A percentile compares a stretch with the other conserved stretches of the same genome.
Evolutionary conservation across 2,329 filamentous ascomycete genomes (phyloP).

Genomic region (Penicillium sp.): DNA sequence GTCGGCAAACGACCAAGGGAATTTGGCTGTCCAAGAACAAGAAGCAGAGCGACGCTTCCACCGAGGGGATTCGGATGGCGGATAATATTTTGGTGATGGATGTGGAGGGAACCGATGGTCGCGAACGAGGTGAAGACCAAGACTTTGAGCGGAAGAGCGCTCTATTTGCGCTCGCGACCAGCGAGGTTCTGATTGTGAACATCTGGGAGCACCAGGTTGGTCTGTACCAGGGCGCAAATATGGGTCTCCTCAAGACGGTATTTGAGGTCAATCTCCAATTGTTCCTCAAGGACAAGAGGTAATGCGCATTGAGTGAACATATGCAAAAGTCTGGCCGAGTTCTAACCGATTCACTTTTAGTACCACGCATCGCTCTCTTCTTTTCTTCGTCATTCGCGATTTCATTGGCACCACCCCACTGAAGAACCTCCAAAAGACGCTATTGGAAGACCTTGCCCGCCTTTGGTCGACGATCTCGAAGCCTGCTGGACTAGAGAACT

Average conservation of each 20-base stretch:
- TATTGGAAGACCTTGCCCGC: constrained; percentile 82
- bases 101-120: constrained; percentile 93
- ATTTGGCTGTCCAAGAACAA: constrained; percentile 99
- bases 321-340: background rate
- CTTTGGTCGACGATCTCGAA: constrained; percentile 94
- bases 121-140: constrained; percentile 94
- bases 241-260: constrained; percentile 96
- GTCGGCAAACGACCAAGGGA: constrained; percentile 95
- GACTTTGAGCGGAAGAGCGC: constrained; percentile 99
- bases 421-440: constrained; percentile 79
- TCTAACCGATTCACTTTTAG: constrained; percentile 40
- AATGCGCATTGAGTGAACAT: constrained; percentile 20
- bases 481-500: constrained; percentile 78
- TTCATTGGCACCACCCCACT: constrained; percentile 90
- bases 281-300: constrained; percentile 93
- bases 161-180: constrained; percentile 92
- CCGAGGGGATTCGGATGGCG: constrained; percentile 62
- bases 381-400: constrained; percentile 98
- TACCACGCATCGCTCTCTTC: constrained; percentile 77
- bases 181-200: constrained; percentile 95
- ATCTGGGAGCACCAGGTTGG: constrained; percentile 99
- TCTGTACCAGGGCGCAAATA: constrained; percentile 96
- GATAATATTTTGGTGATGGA: constrained; percentile 99
- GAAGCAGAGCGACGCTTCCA: constrained; percentile 40
- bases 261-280: constrained; percentile 98